phyloP scores from a whole-genome alignment of 225 moss, liverwort and hornwort species.

The Antitrichia curtipendula region DNA sequence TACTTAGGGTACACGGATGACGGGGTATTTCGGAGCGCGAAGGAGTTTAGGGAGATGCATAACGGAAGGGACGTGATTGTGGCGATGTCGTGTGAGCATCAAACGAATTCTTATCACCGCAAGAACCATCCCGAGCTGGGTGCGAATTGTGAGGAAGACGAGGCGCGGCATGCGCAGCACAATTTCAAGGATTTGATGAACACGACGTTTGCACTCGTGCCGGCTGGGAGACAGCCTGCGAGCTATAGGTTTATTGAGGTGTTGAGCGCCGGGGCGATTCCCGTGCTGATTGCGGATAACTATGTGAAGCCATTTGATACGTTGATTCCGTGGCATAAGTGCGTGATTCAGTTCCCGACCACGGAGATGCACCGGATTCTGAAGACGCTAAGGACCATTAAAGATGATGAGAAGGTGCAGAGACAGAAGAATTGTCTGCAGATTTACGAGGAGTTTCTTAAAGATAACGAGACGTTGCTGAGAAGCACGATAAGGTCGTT shows the following conservation, averaged over 20 bases:
- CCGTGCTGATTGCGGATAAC: constrained; percentile 39
- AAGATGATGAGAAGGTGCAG: not conserved
- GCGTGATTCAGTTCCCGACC: constrained; percentile 24
- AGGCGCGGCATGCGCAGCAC: not conserved
- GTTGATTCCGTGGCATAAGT: constrained; percentile 28
- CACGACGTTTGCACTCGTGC: constrained; percentile 24
- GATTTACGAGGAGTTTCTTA: constrained; percentile 20
- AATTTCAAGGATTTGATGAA: constrained; percentile 14
- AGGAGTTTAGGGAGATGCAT: constrained; percentile 29
- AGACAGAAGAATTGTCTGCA: constrained; percentile 23
- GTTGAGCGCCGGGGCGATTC: constrained; percentile 32
- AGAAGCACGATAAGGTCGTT: constrained; percentile 4
- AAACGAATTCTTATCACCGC: not conserved
- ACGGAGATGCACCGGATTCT: constrained; percentile 23
- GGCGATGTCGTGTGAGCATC: constrained; percentile 15
- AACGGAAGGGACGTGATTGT: constrained; percentile 42
- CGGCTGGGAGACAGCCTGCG: constrained; percentile 16
- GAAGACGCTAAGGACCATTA: not conserved
- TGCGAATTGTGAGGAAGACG: constrained; percentile 12
- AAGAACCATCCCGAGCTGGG: constrained; percentile 13
- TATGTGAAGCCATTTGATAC: constrained; percentile 43
- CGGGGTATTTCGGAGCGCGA: constrained; percentile 32
- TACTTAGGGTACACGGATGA: constrained; percentile 24
- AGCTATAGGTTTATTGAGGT: constrained; percentile 26
- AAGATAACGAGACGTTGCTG: constrained; percentile 16